Base-by-base conservation (phyloP, 441 rosid species). In the Gossypium davidsonii region DNA sequence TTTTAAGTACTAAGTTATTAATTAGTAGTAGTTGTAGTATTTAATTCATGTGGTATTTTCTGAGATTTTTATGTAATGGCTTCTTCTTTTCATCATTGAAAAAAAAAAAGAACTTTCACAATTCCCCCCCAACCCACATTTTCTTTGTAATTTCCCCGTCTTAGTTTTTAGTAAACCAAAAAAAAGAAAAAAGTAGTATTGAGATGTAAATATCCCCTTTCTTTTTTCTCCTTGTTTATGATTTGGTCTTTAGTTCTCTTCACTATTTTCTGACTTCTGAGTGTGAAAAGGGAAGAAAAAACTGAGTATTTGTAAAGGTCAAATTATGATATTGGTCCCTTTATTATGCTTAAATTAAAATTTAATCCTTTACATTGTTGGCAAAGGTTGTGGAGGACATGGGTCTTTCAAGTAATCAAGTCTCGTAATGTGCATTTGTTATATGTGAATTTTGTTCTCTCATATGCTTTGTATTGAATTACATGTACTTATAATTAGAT, bases 1-100 rank as follows among this genome's bases (percentile, higher is more conserved):
- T 3, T 52, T 52, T 68, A 49, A 28, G 59, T 61, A 20, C 44
- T 23, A 53, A 61, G 48, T 61, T 28, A 77, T 65, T 52, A 73
- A 37, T 72, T 68, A 64, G 25, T 71, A 66, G 53, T 75, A 39
- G 53, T 73, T 62, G 53, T 70, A 53, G 52, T 15, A 73, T 23
- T 53, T 21, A 72, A 52, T 39, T 21, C 49, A 28, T 60, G 66
- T 49, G 37, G 48, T 42, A 31, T 70, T 78, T 28, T 69, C 59
- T 71, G 3, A 74, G 67, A 63, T 70, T 63, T 4, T 72, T 10
- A 18, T 61, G 62, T 39, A 28, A 42, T n/a, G 70, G 56, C 68
- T 52, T 49, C 31, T 44, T 70, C 20, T 62, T 48, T 67, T 71
- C 42, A 2, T 65, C 48, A 49, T 68, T 42, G 4, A 39, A 6